Base-by-base conservation (phyloP, 2,329 filamentous ascomycete genomes). In the Hysterium pulicare region DNA sequence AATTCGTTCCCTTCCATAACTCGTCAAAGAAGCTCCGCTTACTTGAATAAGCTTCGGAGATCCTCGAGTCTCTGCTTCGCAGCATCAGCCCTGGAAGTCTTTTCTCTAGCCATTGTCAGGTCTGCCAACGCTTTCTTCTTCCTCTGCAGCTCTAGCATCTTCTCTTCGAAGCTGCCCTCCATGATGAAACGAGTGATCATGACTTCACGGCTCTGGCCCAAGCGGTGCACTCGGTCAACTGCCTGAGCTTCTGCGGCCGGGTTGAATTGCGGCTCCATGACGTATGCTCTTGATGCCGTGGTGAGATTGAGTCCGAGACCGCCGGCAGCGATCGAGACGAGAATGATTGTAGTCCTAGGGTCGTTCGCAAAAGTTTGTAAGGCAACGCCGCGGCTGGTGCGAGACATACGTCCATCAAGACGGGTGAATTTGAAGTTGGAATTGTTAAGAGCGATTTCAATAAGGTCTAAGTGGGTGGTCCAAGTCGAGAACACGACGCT, bases 231-330 rank as follows among this genome's bases (percentile, higher is more conserved):
- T 22, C 93, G 87, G 63, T 97, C 93, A 6, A 97, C 79, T 2
- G 93, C 93, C 69, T 98, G 93, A 4, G 90, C 87, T 66, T 98
- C 91, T 0, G 90, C 89, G 0, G 90, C 90, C 0, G 93, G 93
- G 59, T 98, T 98, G 72, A 91, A 98, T 61, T 96, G 90, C 4
- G 93, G 93, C 64, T 98, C 93, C 91, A 98, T 97, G 57, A 97
- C 86, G 64, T 93, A 97, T 11, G 94, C 91, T 42, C 81, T 86
- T 61, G 83, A 93, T 23, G 85, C 91, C 0, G 87, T 76, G 0
- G 90, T 96, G 41, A 97, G 73, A 61, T 97, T 97, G 30, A 97
- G 81, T 11, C 91, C 91, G 13, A 96, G 79, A 15, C 93, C 91
- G 50, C 91, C 93, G 0, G 91, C 91, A 60, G 84, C 89, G 67